Conservation (phyloP, 1,284 basidiomycete species). For the Phylloboletellus chloephorus region DNA sequence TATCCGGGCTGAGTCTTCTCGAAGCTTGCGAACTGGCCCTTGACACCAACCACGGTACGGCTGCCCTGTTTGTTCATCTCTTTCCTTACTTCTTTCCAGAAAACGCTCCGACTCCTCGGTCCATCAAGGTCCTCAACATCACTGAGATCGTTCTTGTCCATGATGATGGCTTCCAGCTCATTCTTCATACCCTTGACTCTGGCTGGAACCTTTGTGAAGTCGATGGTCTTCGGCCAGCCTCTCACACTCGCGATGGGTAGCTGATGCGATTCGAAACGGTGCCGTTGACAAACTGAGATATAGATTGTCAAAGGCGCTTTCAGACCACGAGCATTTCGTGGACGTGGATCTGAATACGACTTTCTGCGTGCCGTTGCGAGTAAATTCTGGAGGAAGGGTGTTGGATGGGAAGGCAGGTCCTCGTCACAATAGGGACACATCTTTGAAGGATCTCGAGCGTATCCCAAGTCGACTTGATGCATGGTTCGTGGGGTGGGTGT, state of each 20-base stretch:
- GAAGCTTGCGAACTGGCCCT: conserved; percentile 69
- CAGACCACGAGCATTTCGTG: conserved; percentile 62
- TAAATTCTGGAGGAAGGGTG: conserved; percentile 52
- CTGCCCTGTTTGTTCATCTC: conserved; percentile 60
- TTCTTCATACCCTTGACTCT: conserved; percentile 48
- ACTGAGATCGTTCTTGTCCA: conserved; percentile 37
- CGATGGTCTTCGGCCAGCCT: conserved; percentile 71
- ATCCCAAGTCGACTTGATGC: conserved; percentile 19
- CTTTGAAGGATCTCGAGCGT: conserved; percentile 51
- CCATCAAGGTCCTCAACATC: conserved; percentile 28
- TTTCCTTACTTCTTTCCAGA: conserved; percentile 61
- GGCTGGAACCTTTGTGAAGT: conserved; percentile 50
- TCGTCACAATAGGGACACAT: conserved; percentile 78
- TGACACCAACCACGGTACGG: conserved; percentile 58
- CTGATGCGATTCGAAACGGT: conserved; percentile 65
- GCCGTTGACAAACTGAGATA: conserved; percentile 66
- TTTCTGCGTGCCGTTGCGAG: conserved; percentile 46
- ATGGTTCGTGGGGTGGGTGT: conserved; percentile 7
- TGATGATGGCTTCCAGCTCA: conserved; percentile 46
- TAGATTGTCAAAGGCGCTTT: conserved; percentile 59
- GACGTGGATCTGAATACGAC: conserved; percentile 56
- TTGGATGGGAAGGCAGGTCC: conserved; percentile 55
- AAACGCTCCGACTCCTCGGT: conserved; percentile 49
- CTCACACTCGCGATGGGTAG: conserved; percentile 61
- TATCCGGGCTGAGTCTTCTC: conserved; percentile 77